Base-by-base conservation (phyloP, 805 yeast species). In the Cyberlindnera suaveolens region DNA sequence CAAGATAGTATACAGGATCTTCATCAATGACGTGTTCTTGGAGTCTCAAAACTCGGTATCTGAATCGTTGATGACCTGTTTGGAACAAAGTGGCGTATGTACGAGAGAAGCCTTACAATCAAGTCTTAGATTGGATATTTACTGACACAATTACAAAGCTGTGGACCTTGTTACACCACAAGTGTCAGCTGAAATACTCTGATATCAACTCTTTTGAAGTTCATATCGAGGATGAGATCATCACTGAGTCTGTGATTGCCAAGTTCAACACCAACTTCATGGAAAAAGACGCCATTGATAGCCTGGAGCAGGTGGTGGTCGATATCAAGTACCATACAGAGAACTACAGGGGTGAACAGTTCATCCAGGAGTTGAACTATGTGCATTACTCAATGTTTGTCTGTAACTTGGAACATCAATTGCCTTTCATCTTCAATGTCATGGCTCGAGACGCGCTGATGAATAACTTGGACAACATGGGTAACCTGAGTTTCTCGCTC, bases 391-490 rank as follows among this genome's bases (percentile, higher is more conserved):
- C 33, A 16, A 34, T 47, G 36, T 30, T 49, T 16, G 27, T 49
- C 17, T 38, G 43, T 16, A 44, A 64, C 36, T 47, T 64, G 40
- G 70, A 66, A 40, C 60, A 62, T 34, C 57, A 55, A 31, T 58
- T 54, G 44, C 69, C 70, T 4, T 43, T 65, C 20, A 57, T 62
- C 5, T 66, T 65, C 40, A 63, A 61, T 13, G 41, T 41, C 18
- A 41, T 40, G 1, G 47, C 58, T 5, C 49, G 68, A 40, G 40
- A 42, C 1, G 40, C 53, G 6, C 45, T 62, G 3, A 37, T 36
- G 11, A 19, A 41, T 16, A 64, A 62, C 37, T 54, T 49, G 36
- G 30, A 37, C 4, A 47, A 53, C 20, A 40, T 57, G 14, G 63
- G 58, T 0, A 57, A 59, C 11, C 45, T 62, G 16, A 62, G 64